Percentiles rank a stretch among this genome's conserved stretches.
Conservation (phyloP, 1,284 basidiomycete genomes). For the Phellopilus nigrolimitatus region DNA sequence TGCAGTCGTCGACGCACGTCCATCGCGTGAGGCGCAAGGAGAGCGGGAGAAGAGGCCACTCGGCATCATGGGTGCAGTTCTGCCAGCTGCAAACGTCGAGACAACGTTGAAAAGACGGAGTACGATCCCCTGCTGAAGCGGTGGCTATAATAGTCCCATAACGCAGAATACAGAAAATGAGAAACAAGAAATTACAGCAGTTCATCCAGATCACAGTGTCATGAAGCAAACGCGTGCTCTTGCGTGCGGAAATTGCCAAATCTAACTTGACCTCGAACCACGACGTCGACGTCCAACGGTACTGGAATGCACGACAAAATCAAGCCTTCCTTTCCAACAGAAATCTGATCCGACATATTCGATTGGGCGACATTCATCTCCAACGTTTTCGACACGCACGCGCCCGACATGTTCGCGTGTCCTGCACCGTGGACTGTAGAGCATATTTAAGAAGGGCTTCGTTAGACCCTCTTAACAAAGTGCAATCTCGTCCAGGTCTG, state of each 20-base stretch:
- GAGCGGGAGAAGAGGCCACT: constrained; percentile 35
- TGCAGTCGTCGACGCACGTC: constrained; percentile 87
- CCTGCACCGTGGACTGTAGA: constrained; percentile 17
- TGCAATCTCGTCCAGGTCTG: constrained; percentile 35
- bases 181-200: not conserved
- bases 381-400: constrained; percentile 25
- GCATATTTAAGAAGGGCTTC: constrained; percentile 16
- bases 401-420: constrained; percentile 24
- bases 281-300: too few species aligned
- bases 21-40: constrained; percentile 54
- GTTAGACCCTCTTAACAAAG: constrained; percentile 30
- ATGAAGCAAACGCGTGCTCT: too few species aligned
- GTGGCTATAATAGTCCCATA: not conserved
- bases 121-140: constrained; percentile 57
- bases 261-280: too few species aligned
- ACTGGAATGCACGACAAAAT: not conserved
- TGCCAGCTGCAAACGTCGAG: constrained; percentile 32
- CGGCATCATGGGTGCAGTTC: constrained; percentile 31
- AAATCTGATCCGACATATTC: constrained; percentile 35
- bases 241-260: too few species aligned
- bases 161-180: constrained; percentile 1
- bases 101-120: constrained; percentile 50
- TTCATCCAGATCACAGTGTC: not conserved
- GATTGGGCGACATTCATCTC: constrained; percentile 30
- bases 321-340: constrained; percentile 30